phyloP scores from a whole-genome alignment of 306 rosid species.

The Cicer arietinum region DNA sequence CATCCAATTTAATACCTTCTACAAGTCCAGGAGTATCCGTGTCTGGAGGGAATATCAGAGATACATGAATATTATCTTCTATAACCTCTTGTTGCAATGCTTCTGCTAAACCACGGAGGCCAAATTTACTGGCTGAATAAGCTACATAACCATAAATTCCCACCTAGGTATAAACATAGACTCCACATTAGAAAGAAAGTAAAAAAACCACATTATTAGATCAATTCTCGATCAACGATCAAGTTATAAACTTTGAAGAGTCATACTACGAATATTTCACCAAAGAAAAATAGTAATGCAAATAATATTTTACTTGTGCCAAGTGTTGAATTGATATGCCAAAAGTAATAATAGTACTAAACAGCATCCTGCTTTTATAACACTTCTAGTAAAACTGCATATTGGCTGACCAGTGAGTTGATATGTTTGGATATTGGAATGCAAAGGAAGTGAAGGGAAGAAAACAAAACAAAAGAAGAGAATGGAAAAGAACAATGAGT shows the following conservation, averaged over 20 bases:
- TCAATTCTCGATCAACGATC: constrained; percentile 14
- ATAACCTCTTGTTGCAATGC: constrained; percentile 93
- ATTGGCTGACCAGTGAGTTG: constrained; percentile 3
- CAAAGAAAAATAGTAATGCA: neutral
- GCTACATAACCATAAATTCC: constrained; percentile 93
- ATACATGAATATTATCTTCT: constrained; percentile 73
- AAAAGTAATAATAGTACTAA: neutral
- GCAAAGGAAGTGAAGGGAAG: neutral
- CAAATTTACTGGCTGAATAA: constrained; percentile 90
- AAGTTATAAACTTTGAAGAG: constrained; percentile 9
- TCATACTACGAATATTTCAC: neutral
- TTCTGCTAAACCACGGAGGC: constrained; percentile 87
- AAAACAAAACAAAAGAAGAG: neutral
- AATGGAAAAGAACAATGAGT: neutral
- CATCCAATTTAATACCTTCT: constrained; percentile 62
- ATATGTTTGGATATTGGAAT: neutral
- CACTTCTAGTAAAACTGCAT: constrained; percentile 1
- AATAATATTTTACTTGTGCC: neutral
- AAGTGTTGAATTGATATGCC: neutral
- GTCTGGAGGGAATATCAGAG: constrained; percentile 89
- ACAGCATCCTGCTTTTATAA: neutral
- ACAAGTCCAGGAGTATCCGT: constrained; percentile 85
- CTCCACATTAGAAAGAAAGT: constrained; percentile 24
- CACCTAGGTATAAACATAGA: constrained; percentile 56
- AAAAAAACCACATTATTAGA: neutral